Conservation (phyloP, 306 rosid genomes). For the Inga laurina region DNA sequence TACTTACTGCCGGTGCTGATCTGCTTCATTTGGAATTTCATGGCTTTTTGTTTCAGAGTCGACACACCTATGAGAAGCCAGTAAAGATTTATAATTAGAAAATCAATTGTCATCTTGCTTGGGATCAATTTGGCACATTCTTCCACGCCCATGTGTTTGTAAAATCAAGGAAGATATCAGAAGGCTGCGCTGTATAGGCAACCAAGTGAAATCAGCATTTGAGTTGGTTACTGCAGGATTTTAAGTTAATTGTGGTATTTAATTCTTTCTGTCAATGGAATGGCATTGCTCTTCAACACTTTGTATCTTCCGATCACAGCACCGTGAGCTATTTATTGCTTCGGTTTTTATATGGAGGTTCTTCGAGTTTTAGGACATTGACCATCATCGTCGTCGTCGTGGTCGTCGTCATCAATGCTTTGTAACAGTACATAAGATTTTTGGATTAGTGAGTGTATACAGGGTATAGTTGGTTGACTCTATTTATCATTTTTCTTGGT, state of each 20-base stretch:
- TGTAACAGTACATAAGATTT: conserved; percentile 66
- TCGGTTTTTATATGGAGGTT: conserved; percentile 44
- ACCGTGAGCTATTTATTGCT: conserved; percentile 41
- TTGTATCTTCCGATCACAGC: conserved; percentile 46
- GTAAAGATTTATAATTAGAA: conserved; percentile 83
- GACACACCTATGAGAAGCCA: conserved; percentile 87
- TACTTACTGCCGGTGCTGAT: neutral
- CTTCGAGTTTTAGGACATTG: conserved; percentile 45
- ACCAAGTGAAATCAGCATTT: conserved; percentile 47
- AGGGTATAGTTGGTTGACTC: conserved; percentile 60
- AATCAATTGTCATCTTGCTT: conserved; percentile 18
- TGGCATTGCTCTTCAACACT: conserved; percentile 42
- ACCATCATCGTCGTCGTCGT: neutral
- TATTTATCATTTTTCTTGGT: conserved; percentile 36
- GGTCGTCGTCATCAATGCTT: conserved; percentile 35
- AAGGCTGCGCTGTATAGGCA: conserved; percentile 43
- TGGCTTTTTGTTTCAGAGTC: conserved; percentile 60
- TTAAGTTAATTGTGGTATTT: conserved; percentile 50
- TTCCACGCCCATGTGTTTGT: conserved; percentile 40
- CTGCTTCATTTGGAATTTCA: conserved; percentile 21
- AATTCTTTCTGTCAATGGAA: conserved; percentile 62
- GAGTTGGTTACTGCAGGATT: conserved; percentile 49
- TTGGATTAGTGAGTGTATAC: conserved; percentile 70
- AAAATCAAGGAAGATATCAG: conserved; percentile 35
- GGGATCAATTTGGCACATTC: conserved; percentile 42